Base-by-base conservation (phyloP, 2,329 filamentous ascomycete species). In the Escovopsis sp. region DNA sequence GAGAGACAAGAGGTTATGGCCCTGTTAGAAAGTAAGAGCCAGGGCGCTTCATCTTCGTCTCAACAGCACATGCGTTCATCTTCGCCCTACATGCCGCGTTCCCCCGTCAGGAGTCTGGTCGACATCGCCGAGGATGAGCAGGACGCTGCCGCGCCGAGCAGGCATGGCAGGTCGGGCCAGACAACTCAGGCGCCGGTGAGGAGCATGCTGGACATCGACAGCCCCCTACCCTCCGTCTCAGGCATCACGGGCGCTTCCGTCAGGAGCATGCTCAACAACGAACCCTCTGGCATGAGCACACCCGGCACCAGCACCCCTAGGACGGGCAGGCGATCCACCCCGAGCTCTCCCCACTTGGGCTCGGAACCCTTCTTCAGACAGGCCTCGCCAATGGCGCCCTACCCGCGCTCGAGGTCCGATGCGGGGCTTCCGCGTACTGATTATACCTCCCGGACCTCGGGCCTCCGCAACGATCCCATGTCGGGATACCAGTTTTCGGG, bases 1-100 rank as follows among this genome's bases (percentile, higher is more conserved):
- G 84, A 89, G 67, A 74, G 82, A 47, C 69, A 71, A 48, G 82
- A 85, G 62, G 78, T 87, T 34, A 67, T 86, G 50, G 77, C 77
- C 39, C 65, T 85, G 47, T 67, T 86, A 36, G 78, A 82, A 58
- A 71, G 70, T 37, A 65, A 63, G 40, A 53, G 51, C 48, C 53
- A 52, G 41, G 44, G n/a, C n/a, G n/a, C 49, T 3, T 55, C 59
- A 10, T 56, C 57, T 19, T 55, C 57, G 19, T 55, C 63, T 12
- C 51, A 61, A 7, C 53, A 55, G 5, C 60, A 66, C 19, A 56
- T 54, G 52, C 65, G 70, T 50, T 69, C 70, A 36, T 62, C 67
- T 18, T 73, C 79, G 48, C 70, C 75, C 46, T 70, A 71, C 60
- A 70, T 64, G 43, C 74, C 78, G 38, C 73, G 69, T 42, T 83